Percentiles rank a stretch among this genome's conserved stretches.
phyloP scores from a whole-genome alignment of 371 early-diverging fungal species.

The Mucor racemosus region DNA sequence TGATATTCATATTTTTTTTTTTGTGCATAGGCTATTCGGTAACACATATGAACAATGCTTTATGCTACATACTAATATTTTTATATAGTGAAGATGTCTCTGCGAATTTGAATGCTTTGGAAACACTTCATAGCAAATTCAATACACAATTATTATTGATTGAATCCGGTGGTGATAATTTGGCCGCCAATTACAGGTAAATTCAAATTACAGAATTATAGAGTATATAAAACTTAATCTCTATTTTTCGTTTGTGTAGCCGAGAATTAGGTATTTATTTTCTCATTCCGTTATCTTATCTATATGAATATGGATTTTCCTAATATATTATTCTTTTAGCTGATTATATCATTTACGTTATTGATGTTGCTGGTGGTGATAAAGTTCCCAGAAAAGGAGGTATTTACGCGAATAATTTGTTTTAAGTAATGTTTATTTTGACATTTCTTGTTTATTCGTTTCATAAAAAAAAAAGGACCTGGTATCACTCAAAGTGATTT shows the following conservation, averaged over 20 bases:
- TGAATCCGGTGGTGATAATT: conserved; percentile 93
- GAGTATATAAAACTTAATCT: conserved; percentile 13
- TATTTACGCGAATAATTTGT: not conserved
- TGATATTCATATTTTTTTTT: not conserved
- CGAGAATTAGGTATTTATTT: conserved; percentile 52
- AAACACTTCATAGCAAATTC: conserved; percentile 84
- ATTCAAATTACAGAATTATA: not conserved
- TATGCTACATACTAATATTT: too few relatives aligned
- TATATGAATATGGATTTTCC: conserved; percentile 3
- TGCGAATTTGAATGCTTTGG: conserved; percentile 91
- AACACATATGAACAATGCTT: conserved; percentile 5
- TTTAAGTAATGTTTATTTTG: not conserved
- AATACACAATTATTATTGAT: conserved; percentile 83
- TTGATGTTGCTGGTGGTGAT: conserved; percentile 96
- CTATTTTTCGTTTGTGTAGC: conserved; percentile 27
- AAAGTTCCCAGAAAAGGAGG: conserved; percentile 89
- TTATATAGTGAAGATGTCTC: conserved; percentile 87
- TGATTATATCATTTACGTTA: conserved; percentile 95
- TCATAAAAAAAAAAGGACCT: conserved; percentile 59
- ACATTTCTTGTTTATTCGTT: not conserved
- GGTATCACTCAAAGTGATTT: conserved; percentile 95
- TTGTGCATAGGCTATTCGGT: conserved; percentile 54
- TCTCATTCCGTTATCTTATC: conserved; percentile 18
- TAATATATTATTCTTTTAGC: conserved; percentile 54
- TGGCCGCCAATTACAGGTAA: conserved; percentile 89